Conservation (phyloP, 176 grass and related monocot species). For the Rhipidocladum racemiflorum region DNA sequence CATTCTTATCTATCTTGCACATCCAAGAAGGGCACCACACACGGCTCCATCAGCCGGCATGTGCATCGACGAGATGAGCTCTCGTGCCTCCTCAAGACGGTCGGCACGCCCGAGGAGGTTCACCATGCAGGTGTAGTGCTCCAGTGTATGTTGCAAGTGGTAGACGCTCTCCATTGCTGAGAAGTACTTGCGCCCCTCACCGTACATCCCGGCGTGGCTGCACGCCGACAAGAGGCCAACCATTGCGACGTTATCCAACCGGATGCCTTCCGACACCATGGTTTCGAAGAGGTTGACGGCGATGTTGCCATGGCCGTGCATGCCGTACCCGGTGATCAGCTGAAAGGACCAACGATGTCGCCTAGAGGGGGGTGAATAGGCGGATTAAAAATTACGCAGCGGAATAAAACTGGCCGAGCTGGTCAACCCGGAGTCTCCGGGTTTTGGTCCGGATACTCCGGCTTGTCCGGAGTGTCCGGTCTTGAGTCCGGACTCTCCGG, state of each 20-base stretch:
- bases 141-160: constrained; percentile 26
- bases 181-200: constrained; percentile 56
- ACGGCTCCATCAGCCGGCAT: constrained; percentile 53
- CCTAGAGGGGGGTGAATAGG: too few species aligned
- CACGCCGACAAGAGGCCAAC: constrained; percentile 59
- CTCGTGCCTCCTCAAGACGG: constrained; percentile 42
- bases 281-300: constrained; percentile 48
- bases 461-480: too few species aligned
- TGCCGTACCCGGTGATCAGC: constrained; percentile 58
- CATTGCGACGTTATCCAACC: constrained; percentile 45
- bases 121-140: constrained; percentile 74
- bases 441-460: too few species aligned
- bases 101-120: constrained; percentile 67
- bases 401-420: too few species aligned
- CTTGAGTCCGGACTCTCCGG: too few species aligned
- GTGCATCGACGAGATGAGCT: constrained; percentile 55
- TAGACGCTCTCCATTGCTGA: constrained; percentile 39
- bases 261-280: constrained; percentile 46
- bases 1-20: constrained; percentile 72
- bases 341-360: too few species aligned
- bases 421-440: too few species aligned
- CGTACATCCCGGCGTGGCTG: constrained; percentile 58
- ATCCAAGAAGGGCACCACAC: constrained; percentile 73
- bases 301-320: constrained; percentile 51
- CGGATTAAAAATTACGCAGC: too few species aligned